A percentile compares a stretch with the other conserved stretches of the same genome.
These are phyloP conservation scores for Lophium mytilinum DNA, from an alignment of 495 filamentous ascomycete species.

Conservation along the genomic window DNA sequence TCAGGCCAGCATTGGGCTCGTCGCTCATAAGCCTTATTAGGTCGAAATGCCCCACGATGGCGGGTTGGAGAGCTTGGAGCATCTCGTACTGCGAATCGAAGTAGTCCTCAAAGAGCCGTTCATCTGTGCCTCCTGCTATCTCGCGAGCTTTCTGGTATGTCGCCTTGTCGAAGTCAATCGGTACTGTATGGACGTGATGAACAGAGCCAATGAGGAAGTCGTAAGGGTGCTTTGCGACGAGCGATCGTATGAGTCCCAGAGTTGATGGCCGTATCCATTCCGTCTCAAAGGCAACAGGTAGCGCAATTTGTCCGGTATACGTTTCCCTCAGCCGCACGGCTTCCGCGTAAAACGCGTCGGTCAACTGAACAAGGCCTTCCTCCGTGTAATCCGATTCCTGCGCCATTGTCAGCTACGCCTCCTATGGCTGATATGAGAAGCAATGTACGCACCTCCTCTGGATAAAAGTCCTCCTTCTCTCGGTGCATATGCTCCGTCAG, in stretches of 20 bases:
- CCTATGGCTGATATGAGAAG: background rate
- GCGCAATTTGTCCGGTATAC: conserved; percentile 63
- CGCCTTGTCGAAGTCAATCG: conserved; percentile 75
- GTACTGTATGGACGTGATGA: conserved; percentile 76
- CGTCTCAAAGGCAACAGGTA: conserved; percentile 85
- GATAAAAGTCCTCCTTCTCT: conserved; percentile 69
- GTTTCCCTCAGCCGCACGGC: conserved; percentile 59
- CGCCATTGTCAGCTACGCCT: background rate
- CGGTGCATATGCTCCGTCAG: conserved; percentile 98
- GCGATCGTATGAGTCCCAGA: conserved; percentile 44
- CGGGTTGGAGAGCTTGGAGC: conserved; percentile 63
- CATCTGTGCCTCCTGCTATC: conserved; percentile 55
- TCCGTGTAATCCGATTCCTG: conserved; percentile 10
- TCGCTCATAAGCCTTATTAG: conserved; percentile 73
- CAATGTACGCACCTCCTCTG: conserved; percentile 64
- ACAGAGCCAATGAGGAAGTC: conserved; percentile 89
- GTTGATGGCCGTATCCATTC: conserved; percentile 81
- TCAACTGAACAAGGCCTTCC: conserved; percentile 42
- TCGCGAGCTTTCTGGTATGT: conserved; percentile 58
- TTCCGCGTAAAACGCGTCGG: conserved; percentile 63
- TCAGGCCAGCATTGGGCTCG: conserved; percentile 52
- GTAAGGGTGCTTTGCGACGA: conserved; percentile 53
- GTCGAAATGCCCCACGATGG: conserved; percentile 89
- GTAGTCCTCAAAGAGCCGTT: conserved; percentile 66
- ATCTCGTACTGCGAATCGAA: conserved; percentile 82